These are phyloP conservation scores for Aureobasidium sp. DNA, from an alignment of 2,329 filamentous ascomycete genomes.

Conservation along the genomic window DNA sequence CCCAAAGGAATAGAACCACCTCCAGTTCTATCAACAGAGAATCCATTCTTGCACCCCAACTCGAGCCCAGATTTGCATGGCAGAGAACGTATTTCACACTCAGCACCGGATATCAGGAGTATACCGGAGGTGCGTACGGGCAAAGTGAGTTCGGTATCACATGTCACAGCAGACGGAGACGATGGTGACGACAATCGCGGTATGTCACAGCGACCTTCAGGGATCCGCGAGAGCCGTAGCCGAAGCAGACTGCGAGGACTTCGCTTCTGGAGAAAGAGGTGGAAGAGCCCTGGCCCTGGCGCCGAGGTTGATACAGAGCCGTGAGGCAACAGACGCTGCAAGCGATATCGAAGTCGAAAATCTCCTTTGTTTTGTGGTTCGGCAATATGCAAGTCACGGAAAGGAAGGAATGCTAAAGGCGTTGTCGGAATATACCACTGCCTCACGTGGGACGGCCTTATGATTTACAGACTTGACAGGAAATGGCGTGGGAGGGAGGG, in stretches of 20 bases:
- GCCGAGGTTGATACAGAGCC: conserved; percentile 1
- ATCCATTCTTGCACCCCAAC: conserved; percentile 12
- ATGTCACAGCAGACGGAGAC: background rate
- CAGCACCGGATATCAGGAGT: conserved; percentile 7
- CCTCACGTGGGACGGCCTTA: conserved; percentile 13
- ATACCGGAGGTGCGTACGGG: conserved; percentile 1
- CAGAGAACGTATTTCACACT: conserved; percentile 5
- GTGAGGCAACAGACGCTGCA: background rate
- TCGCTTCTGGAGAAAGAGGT: conserved; percentile 29
- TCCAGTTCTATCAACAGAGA: conserved; percentile 11
- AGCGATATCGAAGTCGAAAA: background rate
- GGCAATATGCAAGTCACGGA: background rate
- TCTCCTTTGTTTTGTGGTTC: conserved; percentile 7
- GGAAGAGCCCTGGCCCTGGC: conserved; percentile 9
- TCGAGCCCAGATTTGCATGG: conserved; percentile 3
- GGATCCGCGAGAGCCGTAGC: conserved; percentile 24
- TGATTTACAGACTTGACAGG: conserved; percentile 7
- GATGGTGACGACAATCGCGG: background rate
- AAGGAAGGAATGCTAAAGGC: background rate
- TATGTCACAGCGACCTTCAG: background rate
- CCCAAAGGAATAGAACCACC: conserved; percentile 17
- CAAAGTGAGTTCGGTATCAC: conserved; percentile 2
- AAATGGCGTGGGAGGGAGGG: background rate
- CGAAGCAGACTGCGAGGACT: conserved; percentile 28
- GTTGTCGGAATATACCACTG: conserved; percentile 12